phyloP scores from a whole-genome alignment of 306 rosid species.

The Inga leiocalycina region DNA sequence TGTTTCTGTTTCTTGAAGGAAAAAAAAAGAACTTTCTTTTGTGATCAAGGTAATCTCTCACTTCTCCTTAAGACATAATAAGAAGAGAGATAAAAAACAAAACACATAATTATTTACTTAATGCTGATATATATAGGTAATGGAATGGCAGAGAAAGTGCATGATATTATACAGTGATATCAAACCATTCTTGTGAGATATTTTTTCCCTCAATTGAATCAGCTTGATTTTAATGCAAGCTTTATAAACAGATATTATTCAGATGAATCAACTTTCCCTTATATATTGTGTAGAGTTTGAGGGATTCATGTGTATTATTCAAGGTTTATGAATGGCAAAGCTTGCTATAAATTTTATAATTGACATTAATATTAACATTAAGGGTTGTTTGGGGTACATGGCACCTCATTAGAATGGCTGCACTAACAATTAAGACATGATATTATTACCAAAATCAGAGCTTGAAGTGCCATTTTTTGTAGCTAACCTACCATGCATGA shows the following conservation, averaged over 20 bases:
- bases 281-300: not conserved
- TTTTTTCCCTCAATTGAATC: not conserved
- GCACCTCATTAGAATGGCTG: not conserved
- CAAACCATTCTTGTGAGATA: too few relatives aligned
- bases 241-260: not conserved
- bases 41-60: not conserved
- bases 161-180: too few relatives aligned
- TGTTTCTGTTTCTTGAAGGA: not conserved
- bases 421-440: not conserved
- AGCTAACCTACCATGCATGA: not conserved
- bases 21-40: not conserved
- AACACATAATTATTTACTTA: too few relatives aligned
- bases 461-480: not conserved
- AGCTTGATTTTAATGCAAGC: not conserved
- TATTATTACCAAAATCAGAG: not conserved
- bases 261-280: not conserved
- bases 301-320: not conserved
- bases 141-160: too few relatives aligned
- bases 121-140: too few relatives aligned
- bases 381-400: not conserved
- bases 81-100: too few relatives aligned
- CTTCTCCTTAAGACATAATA: too few relatives aligned
- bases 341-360: not conserved
- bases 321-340: not conserved
- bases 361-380: not conserved